Evolutionary conservation across 805 yeast species (phyloP).

Genomic region (Metschnikowia noctiluminum): DNA sequence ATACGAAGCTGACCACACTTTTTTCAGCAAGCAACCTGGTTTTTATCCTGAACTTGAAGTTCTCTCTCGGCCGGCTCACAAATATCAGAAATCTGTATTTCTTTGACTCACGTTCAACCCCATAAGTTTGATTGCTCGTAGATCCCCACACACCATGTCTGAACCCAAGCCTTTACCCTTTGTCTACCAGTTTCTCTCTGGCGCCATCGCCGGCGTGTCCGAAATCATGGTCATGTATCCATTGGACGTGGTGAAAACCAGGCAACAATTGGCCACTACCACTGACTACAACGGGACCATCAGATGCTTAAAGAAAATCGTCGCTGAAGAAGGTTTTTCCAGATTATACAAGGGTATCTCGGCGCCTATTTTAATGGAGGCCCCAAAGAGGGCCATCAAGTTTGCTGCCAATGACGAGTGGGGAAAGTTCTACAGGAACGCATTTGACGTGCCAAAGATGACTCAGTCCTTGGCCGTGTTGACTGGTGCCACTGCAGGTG

Average conservation of each 20-base stretch:
- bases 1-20: neutral
- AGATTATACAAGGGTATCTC: constrained; percentile 89
- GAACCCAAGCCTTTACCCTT: constrained; percentile 61
- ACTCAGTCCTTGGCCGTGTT: constrained; percentile 81
- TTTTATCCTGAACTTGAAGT: neutral
- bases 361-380: constrained; percentile 98
- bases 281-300: constrained; percentile 79
- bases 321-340: constrained; percentile 79
- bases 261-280: constrained; percentile 72
- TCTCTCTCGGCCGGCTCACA: neutral
- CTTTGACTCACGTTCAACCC: neutral
- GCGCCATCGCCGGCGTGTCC: constrained; percentile 93
- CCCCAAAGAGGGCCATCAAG: constrained; percentile 98
- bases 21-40: neutral
- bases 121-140: neutral
- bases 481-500: constrained; percentile 98
- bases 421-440: constrained; percentile 74
- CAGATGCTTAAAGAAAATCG: constrained; percentile 79
- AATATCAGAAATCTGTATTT: neutral
- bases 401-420: constrained; percentile 98
- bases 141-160: constrained; percentile 15
- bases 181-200: constrained; percentile 84
- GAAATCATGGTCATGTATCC: constrained; percentile 96
- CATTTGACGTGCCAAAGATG: constrained; percentile 66
- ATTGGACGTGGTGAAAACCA: constrained; percentile 92